Evolutionary conservation across 352 stramenopile genomes (phyloP), one percentile per base, ranked within the genome.

Genomic region (Phytophthora cajani): DNA sequence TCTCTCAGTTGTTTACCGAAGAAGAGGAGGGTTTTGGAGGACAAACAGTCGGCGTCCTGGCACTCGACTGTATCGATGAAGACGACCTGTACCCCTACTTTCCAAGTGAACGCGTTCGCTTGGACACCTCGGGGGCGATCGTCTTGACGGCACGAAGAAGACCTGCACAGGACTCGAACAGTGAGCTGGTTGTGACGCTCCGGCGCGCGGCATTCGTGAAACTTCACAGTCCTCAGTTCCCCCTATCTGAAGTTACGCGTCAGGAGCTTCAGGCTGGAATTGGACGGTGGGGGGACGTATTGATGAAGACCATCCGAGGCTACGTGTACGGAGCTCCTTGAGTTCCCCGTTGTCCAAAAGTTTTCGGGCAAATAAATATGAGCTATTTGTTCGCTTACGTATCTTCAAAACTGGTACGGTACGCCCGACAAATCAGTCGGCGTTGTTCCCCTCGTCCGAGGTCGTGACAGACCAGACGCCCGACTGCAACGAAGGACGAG

Each of bases 301-400:
- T 81, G 57, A 62, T 81, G 38, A 71, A 77, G n/a, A 63, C 52
- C 1, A 77, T 83, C 47, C 76, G 73, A 12, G 52, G 59, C 1
- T 72, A 67, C n/a, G 42, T 80, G 42, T 76, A 78, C 25, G 54
- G 53, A 57, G 32, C 42, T 52, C 32, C 36, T 30, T 30, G 27
- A 30, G 27, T 30, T 30, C 27, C 23, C 3, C 5, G 27, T 30
- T 30, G 27, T 30, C 23, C 27, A 30, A 5, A 30, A 30, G 27
- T 30, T 30, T 30, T 3, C 27, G 27, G 27, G 27, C 27, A 30
- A 30, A 30, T 30, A 30, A 30, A 30, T 30, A 30, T 6, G 3
- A 7, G 27, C 27, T 30, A 30, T 30, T 30, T 30, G 27, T 55
- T 62, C 42, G 25, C 33, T 49, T 52, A 30, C 27, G 27, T 30